These are phyloP conservation scores for Aureobasidium sp. DNA, from an alignment of 2,329 filamentous ascomycete species.

Conservation along the genomic window DNA sequence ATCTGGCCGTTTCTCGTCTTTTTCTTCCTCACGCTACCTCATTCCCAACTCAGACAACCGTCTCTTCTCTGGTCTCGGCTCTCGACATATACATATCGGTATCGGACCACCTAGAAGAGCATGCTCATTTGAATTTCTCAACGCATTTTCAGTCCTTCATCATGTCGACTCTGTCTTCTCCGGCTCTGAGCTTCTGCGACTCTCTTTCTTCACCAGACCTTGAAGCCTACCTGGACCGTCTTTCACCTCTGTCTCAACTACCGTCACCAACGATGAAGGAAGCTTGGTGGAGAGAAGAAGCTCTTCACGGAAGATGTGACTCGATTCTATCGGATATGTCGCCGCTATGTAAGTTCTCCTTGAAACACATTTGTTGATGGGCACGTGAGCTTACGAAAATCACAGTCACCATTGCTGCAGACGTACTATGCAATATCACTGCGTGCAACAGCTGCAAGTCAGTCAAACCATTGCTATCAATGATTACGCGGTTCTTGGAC, in stretches of 20 bases:
- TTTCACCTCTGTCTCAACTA: constrained; percentile 25
- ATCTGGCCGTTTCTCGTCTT: constrained; percentile 10
- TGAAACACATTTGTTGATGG: not conserved
- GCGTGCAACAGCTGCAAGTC: not conserved
- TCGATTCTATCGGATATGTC: constrained; percentile 15
- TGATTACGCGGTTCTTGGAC: constrained; percentile 23
- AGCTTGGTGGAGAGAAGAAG: constrained; percentile 20
- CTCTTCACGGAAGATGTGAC: constrained; percentile 20
- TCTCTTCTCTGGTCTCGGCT: constrained; percentile 5
- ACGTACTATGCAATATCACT: constrained; percentile 8
- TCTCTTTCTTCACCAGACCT: constrained; percentile 27
- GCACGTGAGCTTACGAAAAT: not conserved
- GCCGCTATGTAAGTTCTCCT: not conserved
- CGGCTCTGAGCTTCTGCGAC: constrained; percentile 26
- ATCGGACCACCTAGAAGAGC: constrained; percentile 3
- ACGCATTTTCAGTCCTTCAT: not conserved
- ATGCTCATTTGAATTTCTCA: constrained; percentile 4
- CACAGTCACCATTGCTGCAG: not conserved
- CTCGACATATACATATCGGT: constrained; percentile 4
- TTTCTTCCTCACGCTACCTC: not conserved
- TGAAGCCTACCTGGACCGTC: constrained; percentile 26
- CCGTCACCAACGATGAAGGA: constrained; percentile 26
- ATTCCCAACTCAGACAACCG: not conserved
- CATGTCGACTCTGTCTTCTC: constrained; percentile 22
- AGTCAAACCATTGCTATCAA: constrained; percentile 7